Evolutionary conservation across 129 eudicot genomes (phyloP), one percentile per base, ranked within the genome.

Genomic region (Artemisia argyi): DNA sequence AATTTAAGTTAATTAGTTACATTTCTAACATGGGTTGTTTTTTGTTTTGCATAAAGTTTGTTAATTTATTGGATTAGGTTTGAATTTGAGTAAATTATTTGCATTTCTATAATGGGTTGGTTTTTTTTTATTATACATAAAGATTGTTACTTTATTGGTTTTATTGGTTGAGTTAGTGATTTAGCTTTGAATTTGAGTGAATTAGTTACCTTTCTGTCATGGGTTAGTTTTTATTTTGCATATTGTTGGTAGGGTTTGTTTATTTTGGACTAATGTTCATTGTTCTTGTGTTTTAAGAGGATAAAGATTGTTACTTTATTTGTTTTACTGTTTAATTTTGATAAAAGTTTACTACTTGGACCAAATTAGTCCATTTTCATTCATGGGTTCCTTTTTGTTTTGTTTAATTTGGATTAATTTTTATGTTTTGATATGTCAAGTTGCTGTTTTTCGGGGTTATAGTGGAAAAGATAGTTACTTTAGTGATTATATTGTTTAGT

Each of bases 201-300:
- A 15, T 71, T 48, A 30, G 20, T 20, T 57, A 48, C 5, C 20
- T 71, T 78, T 65, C 11, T n/a, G 20, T 52, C 50, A 57, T 64
- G 72, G 73, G 58, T 42, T 69, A 18, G 3, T 53, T 26, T 19
- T n/a, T n/a, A n/a, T n/a, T n/a, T n/a, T n/a, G n/a, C n/a, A n/a
- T n/a, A n/a, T n/a, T n/a, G n/a, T n/a, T n/a, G n/a, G n/a, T n/a
- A n/a, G n/a, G n/a, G n/a, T n/a, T n/a, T n/a, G n/a, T n/a, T 55
- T 8, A 64, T n/a, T 78, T 26, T 17, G n/a, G 75, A 61, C 51
- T 51, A 39, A 8, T 39, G 60, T 20, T 75, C 5, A 7, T 47
- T 39, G 61, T 76, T 50, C 35, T 67, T 66, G 61, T 76, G 61
- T 52, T 61, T 47, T 68, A 7, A 28, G 44, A 22, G 65, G 5